A percentile compares a stretch with the other conserved stretches of the same genome.
Conservation (phyloP, 257 asterid genomes). For the Fraxinus quadrangulata region DNA sequence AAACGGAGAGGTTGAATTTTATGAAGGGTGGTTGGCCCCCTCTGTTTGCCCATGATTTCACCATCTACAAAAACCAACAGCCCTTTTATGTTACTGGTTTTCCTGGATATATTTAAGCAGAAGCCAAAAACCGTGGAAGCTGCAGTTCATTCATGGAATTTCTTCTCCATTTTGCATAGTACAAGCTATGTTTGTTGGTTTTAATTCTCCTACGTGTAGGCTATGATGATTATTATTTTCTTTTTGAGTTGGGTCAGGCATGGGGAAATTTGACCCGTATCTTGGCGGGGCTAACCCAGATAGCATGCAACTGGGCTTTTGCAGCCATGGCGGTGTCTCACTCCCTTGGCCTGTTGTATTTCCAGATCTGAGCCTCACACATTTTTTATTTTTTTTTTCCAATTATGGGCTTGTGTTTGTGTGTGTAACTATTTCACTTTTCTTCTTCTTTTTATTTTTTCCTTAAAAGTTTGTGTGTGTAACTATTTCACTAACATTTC, state of each 20-base stretch:
- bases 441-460: too few relatives aligned
- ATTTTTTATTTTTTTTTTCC: too few relatives aligned
- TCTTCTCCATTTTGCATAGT: too few relatives aligned
- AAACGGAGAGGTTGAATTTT: constrained; percentile 15
- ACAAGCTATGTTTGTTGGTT: too few relatives aligned
- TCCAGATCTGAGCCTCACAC: neutral
- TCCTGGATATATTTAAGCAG: too few relatives aligned
- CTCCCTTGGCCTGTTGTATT: constrained; percentile 9
- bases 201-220: neutral
- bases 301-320: constrained; percentile 11
- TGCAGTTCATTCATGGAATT: too few relatives aligned
- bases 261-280: constrained; percentile 36
- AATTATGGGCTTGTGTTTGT: too few relatives aligned
- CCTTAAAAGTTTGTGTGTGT: too few relatives aligned
- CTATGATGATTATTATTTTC: constrained; percentile 35
- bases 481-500: too few relatives aligned
- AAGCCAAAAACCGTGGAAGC: too few relatives aligned
- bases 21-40: constrained; percentile 36
- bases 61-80: constrained; percentile 1
- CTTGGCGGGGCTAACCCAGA: constrained; percentile 51
- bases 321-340: constrained; percentile 23
- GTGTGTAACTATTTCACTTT: too few relatives aligned
- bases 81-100: constrained; percentile 18
- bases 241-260: constrained; percentile 33
- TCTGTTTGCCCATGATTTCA: constrained; percentile 27